Conservation (phyloP, 169 alveolate genomes). For the Cryptosporidium tyzzeri region DNA sequence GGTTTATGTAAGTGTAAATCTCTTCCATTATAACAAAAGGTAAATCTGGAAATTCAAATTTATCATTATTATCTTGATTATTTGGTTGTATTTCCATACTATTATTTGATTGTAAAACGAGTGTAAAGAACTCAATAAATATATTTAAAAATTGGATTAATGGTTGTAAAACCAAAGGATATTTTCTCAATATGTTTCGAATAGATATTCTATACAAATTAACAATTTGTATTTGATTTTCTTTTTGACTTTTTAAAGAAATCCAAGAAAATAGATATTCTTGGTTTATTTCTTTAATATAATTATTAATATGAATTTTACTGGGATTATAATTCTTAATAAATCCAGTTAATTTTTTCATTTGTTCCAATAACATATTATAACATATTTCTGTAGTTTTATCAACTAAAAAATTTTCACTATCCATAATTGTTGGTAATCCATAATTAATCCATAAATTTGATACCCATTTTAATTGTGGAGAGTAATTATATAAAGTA, state of each 20-base stretch:
- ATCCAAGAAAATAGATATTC: conserved; percentile 66
- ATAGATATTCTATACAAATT: conserved; percentile 47
- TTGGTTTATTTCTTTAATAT: conserved; percentile 10
- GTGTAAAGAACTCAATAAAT: conserved; percentile 31
- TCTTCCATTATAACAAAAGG: conserved; percentile 65
- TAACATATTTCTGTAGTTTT: conserved; percentile 60
- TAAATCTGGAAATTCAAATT: conserved; percentile 53
- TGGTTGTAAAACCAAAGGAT: conserved; percentile 50
- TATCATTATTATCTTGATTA: background rate
- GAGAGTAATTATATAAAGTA: conserved; percentile 20
- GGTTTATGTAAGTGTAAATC: conserved; percentile 34
- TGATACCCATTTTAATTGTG: conserved; percentile 60
- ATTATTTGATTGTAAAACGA: background rate
- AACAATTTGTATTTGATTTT: conserved; percentile 41
- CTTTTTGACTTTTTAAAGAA: conserved; percentile 50
- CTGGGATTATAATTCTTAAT: background rate
- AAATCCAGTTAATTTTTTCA: conserved; percentile 29
- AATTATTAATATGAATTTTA: background rate
- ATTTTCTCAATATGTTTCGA: conserved; percentile 36
- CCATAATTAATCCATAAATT: conserved; percentile 62
- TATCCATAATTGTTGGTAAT: conserved; percentile 59
- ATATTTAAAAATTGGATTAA: conserved; percentile 41
- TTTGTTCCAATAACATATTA: conserved; percentile 51
- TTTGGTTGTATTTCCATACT: background rate
- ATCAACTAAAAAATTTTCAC: conserved; percentile 39